Percentiles rank a stretch among this genome's conserved stretches.
Conservation (phyloP, 495 filamentous ascomycete species). For the Bryoglossum gracile region DNA sequence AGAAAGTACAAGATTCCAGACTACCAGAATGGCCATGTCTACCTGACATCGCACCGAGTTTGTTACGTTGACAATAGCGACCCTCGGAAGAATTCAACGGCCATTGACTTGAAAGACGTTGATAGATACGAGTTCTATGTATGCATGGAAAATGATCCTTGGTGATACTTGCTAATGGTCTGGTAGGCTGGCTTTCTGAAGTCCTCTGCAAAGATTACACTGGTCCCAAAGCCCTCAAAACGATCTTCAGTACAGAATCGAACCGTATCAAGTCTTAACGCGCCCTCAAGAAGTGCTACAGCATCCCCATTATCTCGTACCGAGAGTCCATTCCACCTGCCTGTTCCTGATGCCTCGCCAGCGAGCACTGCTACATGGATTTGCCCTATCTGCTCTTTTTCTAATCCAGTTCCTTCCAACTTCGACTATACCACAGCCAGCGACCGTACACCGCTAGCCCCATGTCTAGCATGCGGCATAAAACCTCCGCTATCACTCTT, state of each 20-base stretch:
- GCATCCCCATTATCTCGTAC: slow-evolving; percentile 41
- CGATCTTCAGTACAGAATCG: slow-evolving; percentile 43
- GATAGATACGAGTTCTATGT: slow-evolving; percentile 90
- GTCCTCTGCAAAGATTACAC: slow-evolving; percentile 86
- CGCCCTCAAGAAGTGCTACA: slow-evolving; percentile 36
- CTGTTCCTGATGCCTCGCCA: slow-evolving; percentile 40
- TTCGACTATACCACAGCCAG: slow-evolving; percentile 78
- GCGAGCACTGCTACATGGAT: slow-evolving; percentile 80
- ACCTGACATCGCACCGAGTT: slow-evolving; percentile 87
- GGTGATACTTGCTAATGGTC: slow-evolving; percentile 15
- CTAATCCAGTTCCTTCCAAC: slow-evolving; percentile 90
- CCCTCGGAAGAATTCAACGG: slow-evolving; percentile 76
- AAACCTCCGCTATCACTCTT: slow-evolving; percentile 77
- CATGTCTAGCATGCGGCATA: slow-evolving; percentile 91
- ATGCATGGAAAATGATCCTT: slow-evolving; percentile 13
- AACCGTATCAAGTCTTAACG: slow-evolving; percentile 28
- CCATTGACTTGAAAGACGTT: slow-evolving; percentile 82
- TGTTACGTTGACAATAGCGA: slow-evolving; percentile 92
- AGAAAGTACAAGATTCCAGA: slow-evolving; percentile 95
- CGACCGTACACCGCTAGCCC: slow-evolving; percentile 65
- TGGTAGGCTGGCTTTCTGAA: slow-evolving; percentile 83
- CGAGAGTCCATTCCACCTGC: slow-evolving; percentile 41
- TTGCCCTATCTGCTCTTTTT: slow-evolving; percentile 93
- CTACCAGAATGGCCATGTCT: slow-evolving; percentile 91
- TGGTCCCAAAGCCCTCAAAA: slow-evolving; percentile 69